phyloP scores from a whole-genome alignment of 1,284 basidiomycete species.

The Uromyces viciae-fabae region DNA sequence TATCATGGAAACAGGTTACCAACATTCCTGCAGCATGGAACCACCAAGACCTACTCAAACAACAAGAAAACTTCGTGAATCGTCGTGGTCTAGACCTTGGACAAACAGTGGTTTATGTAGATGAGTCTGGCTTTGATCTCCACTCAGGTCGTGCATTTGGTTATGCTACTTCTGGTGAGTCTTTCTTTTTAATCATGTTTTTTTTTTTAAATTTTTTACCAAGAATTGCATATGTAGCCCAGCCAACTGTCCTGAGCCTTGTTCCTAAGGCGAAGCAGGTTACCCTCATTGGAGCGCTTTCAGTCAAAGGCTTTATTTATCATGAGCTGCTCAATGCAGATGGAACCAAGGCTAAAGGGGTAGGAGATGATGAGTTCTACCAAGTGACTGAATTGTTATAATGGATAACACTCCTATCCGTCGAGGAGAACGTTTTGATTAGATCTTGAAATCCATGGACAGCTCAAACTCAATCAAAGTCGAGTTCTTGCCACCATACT shows the following conservation, averaged over 20 bases:
- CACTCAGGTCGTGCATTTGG: background rate
- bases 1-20: slow-evolving; percentile 3
- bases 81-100: background rate
- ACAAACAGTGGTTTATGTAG: background rate
- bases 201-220: background rate
- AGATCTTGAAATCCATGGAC: background rate
- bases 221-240: background rate
- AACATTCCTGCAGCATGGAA: slow-evolving; percentile 6
- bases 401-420: background rate
- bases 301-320: background rate
- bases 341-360: slow-evolving; percentile 12
- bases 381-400: background rate
- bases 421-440: background rate
- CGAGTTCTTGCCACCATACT: background rate
- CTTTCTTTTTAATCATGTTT: background rate
- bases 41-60: background rate
- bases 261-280: slow-evolving; percentile 7
- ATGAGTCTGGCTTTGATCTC: slow-evolving; percentile 4
- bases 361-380: slow-evolving; percentile 8
- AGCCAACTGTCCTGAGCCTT: background rate
- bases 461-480: background rate
- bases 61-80: background rate
- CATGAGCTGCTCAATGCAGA: background rate
- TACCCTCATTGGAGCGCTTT: background rate
- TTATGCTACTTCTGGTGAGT: background rate